A percentile compares a stretch with the other conserved stretches of the same genome.
Evolutionary conservation across 306 rosid genomes (phyloP).

Genomic region (Glycine tomentella): DNA sequence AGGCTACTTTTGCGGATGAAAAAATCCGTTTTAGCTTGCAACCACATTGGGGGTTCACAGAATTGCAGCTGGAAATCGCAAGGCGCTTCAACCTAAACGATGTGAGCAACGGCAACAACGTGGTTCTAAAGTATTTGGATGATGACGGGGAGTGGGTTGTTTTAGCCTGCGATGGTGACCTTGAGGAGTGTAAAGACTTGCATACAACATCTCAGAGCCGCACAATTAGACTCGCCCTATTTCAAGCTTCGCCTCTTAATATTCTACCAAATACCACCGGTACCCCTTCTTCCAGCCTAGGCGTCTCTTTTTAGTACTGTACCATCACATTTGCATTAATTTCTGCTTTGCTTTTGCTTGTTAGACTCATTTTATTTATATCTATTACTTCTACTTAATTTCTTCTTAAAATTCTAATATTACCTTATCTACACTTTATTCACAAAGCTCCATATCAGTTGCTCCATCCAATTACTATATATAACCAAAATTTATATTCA

Average conservation of each 20-base stretch:
- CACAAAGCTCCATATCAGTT: too few species aligned
- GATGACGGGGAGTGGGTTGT: conserved; percentile 65
- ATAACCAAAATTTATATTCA: too few species aligned
- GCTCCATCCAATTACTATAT: too few species aligned
- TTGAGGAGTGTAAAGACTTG: conserved; percentile 65
- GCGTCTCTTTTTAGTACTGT: too few species aligned
- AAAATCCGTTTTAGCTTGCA: conserved; percentile 63
- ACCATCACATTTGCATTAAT: too few species aligned
- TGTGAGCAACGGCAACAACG: conserved; percentile 10
- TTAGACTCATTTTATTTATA: too few species aligned
- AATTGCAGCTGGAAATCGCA: conserved; percentile 63
- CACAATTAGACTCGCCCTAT: conserved; percentile 62
- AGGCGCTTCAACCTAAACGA: conserved; percentile 61
- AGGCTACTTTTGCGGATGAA: conserved; percentile 65
- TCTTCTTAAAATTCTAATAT: too few species aligned
- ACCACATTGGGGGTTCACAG: conserved; percentile 53
- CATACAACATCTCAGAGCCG: conserved; percentile 57
- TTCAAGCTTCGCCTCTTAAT: conserved; percentile 54
- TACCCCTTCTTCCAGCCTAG: neutral
- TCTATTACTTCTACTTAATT: too few species aligned
- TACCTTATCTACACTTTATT: too few species aligned
- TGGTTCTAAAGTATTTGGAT: conserved; percentile 60
- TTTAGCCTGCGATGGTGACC: conserved; percentile 65
- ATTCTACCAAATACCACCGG: neutral
- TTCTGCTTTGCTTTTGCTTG: too few species aligned